These are phyloP conservation scores for Cyberlindnera suaveolens DNA, from an alignment of 805 yeast genomes.

Conservation along the genomic window DNA sequence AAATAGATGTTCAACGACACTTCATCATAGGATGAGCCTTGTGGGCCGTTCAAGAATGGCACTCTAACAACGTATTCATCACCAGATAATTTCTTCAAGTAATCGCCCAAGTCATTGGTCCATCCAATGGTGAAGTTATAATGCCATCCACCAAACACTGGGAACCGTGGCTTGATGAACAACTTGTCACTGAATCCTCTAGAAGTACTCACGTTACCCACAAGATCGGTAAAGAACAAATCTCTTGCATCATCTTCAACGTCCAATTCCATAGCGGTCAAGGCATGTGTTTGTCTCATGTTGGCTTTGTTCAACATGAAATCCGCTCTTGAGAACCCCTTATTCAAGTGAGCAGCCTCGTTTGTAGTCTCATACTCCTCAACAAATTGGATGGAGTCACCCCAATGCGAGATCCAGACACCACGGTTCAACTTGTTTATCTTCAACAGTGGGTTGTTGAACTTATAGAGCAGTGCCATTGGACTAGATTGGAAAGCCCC, in stretches of 20 bases:
- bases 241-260: slow-evolving; percentile 50
- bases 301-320: slow-evolving; percentile 55
- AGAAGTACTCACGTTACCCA: slow-evolving; percentile 88
- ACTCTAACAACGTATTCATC: slow-evolving; percentile 51
- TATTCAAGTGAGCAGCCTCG: slow-evolving; percentile 59
- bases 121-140: slow-evolving; percentile 96
- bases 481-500: slow-evolving; percentile 41
- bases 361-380: slow-evolving; percentile 82
- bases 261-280: slow-evolving; percentile 54
- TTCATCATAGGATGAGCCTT: slow-evolving; percentile 59
- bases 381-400: slow-evolving; percentile 64
- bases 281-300: slow-evolving; percentile 48
- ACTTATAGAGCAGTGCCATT: slow-evolving; percentile 56
- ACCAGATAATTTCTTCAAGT: slow-evolving; percentile 35
- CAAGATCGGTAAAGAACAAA: slow-evolving; percentile 78
- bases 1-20: slow-evolving; percentile 58
- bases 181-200: slow-evolving; percentile 33
- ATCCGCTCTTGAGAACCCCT: slow-evolving; percentile 77
- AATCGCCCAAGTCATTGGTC: slow-evolving; percentile 54
- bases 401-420: slow-evolving; percentile 87
- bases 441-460: slow-evolving; percentile 57
- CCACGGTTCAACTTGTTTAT: slow-evolving; percentile 61
- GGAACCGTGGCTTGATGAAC: slow-evolving; percentile 78
- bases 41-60: slow-evolving; percentile 70
- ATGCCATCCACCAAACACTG: slow-evolving; percentile 95